Base-by-base conservation (phyloP, 805 yeast species). In the Candida koratica region DNA sequence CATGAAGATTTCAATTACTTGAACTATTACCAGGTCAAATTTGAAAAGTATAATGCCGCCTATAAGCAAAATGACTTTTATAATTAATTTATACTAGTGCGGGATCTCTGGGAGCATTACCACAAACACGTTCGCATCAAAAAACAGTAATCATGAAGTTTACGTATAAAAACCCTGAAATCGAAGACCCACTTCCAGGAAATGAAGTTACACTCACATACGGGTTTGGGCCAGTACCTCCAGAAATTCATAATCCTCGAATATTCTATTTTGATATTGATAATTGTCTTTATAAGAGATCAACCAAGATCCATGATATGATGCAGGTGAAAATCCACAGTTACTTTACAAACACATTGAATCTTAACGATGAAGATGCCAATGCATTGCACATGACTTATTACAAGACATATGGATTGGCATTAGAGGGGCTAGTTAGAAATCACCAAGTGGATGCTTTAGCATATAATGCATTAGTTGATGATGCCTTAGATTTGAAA, bases 191-290 rank as follows among this genome's bases (percentile, higher is more conserved):
- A 7, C 39, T 28, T 15, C 49, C 47, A 4, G 60, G 60, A 10
- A 29, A 34, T 22, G 25, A 25, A 9, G 68, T 60, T 3, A 37
- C 38, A 7, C 47, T 62, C 19, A 55, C 55, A 7, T 55, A 35
- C 36, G 68, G 67, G 4, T 53, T 45, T 42, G 68, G 68, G 1
- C 68, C 68, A 3, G 14, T 60, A 8, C 65, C 66, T 5, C 12
- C 43, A 10, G 38, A 46, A n/a, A 12, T 41, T 9, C 13, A 29
- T n/a, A 45, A 55, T 47, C 44, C 52, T 35, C 49, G 49, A 38
- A 57, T 66, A 37, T 85, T 93, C 61, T 87, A 79, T 60, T 90
- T 90, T 51, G 98, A 90, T 56, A 87, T 90, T 37, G 98, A 90
- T 65, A 90, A 90, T 58, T 88, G 97, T 56, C 71, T 90, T 19